Evolutionary conservation across 1,284 basidiomycete genomes (phyloP), one percentile per base, ranked within the genome.

Genomic region (Ustilago nuda): DNA sequence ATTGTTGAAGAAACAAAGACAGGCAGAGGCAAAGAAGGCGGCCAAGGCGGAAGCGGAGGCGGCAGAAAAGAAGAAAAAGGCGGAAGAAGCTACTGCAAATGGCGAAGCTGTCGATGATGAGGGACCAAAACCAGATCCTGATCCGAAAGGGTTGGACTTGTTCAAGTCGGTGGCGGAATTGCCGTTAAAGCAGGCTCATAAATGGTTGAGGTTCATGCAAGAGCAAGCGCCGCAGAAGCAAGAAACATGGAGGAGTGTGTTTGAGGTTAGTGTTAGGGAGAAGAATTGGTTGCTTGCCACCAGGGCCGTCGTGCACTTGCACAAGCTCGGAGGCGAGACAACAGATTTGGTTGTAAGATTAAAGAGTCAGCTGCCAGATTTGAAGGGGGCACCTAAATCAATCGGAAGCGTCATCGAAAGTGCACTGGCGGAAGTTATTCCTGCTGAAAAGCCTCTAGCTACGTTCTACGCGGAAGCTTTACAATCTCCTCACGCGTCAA

Each of bases 241-340:
- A 8, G 91, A 93, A 45, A 91, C 91, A 6, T 95, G 94, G 92
- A 85, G 91, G 50, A 88, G 89, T 0, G 88, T 89, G 2, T 97
- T 93, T 82, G 94, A 98, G 82, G 91, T 98, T 32, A 91, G 92
- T 30, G 86, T 93, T 23, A 88, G 94, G 58, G 88, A 92, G 84
- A 90, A 91, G 82, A 93, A 93, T 84, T 92, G 91, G 80, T 86
- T 95, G 32, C 92, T 93, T 79, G 94, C 94, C 0, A 87, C 91
- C 1, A 89, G 90, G 69, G 93, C 93, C 0, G 88, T 98, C 5
- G 88, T 88, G 9, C 88, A 87, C 2, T 92, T 92, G 0, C 87
- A 88, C 12, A 83, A 87, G 0, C 78, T 95, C 11, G 89, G 91
- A 61, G 75, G 89, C 0, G 87, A 90, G 13, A 12, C 97, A 36